Evolutionary conservation across 371 early-diverging fungal genomes (phyloP).

Genomic region (Saksenaea oblongispora): DNA sequence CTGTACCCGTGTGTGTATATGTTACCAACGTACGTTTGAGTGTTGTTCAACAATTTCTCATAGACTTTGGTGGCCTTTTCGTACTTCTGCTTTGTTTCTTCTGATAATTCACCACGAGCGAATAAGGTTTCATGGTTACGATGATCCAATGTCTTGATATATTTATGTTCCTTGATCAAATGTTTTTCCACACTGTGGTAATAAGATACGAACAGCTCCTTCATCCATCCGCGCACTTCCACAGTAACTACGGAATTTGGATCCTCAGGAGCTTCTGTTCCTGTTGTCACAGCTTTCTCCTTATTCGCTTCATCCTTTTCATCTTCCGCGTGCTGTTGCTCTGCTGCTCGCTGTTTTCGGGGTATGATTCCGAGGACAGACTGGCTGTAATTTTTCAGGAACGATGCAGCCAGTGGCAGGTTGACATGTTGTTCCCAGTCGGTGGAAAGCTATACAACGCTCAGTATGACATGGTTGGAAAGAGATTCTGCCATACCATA

Average conservation of each 20-base stretch:
- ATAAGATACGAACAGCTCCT: constrained; percentile 66
- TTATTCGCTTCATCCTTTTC: constrained; percentile 8
- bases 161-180: constrained; percentile 74
- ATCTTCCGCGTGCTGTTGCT: constrained; percentile 43
- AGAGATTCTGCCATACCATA: constrained; percentile 21
- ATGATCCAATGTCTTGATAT: constrained; percentile 73
- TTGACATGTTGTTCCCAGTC: constrained; percentile 65
- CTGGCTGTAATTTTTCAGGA: constrained; percentile 71
- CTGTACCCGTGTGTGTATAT: not conserved
- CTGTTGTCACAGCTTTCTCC: constrained; percentile 9
- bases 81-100: constrained; percentile 77
- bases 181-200: constrained; percentile 65
- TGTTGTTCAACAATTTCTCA: constrained; percentile 68
- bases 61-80: constrained; percentile 73
- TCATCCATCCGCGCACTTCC: constrained; percentile 57
- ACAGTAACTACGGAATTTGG: constrained; percentile 39
- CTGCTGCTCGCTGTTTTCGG: constrained; percentile 51
- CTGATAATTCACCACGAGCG: constrained; percentile 80
- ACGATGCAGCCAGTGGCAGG: constrained; percentile 74
- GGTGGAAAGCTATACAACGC: constrained; percentile 35
- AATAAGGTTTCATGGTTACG: constrained; percentile 81
- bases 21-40: constrained; percentile 44
- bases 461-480: not conserved
- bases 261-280: constrained; percentile 8
- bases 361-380: constrained; percentile 55